Evolutionary conservation across 305 asterid genomes (phyloP), one percentile per base, ranked within the genome.

Genomic region (Fraxinus albicans): DNA sequence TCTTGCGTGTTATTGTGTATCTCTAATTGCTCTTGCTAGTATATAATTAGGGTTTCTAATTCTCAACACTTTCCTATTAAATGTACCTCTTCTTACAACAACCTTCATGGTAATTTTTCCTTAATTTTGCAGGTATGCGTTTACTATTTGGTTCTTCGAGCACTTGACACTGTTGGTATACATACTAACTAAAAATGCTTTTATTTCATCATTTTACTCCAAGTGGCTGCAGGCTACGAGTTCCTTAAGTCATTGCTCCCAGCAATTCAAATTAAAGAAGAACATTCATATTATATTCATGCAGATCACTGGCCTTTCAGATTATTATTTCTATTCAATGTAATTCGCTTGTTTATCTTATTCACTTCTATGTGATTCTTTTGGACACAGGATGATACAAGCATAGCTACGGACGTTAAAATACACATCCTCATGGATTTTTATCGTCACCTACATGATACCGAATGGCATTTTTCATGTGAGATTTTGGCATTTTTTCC

Each of bases 381-480:
- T 76, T 31, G 84, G 86, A 80, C 90, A 90, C 91, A 88, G 91
- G 92, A 90, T 76, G 92, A 90, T 76, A 90, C 91, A 33, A 90
- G 90, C 83, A 82, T 90, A 58, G 84, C 87, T 23, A 82, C 89
- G 1, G 92, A 90, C 67, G 88, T 88, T 67, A 90, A 90, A 85
- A 89, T 86, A 38, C 91, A 91, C 65, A 88, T 90, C 77, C 86
- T 90, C 79, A 85, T 82, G 77, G 88, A 84, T 83, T 90, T 90
- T 77, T 89, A 89, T 80, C 88, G 81, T 40, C 90, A 88, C 77
- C 70, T 89, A 55, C 86, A 89, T 80, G 84, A 89, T 36, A 83
- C 81, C 17, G 90, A 89, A 63, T 89, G 91, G 91, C 89, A 88
- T 50, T 89, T 89, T 83, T 83, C 91, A 77, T 89, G 91, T 88